Conservation (phyloP, 78 protist genomes). For the Protostelium mycophagum region DNA sequence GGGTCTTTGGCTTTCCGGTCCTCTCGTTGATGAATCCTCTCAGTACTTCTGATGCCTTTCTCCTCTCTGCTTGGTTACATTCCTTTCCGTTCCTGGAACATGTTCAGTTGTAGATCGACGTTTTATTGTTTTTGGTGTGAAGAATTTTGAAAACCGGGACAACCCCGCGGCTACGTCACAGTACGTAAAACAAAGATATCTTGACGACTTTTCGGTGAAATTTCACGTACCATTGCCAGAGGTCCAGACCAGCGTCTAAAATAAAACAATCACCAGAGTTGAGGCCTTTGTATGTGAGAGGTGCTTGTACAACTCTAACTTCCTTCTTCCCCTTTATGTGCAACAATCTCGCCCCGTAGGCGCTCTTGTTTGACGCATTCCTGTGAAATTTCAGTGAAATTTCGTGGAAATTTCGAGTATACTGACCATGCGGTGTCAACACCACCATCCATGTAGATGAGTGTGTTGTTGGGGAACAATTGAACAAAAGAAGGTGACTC, state of each 20-base stretch:
- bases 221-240: slow-evolving; percentile 60
- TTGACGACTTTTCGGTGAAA: too few species aligned
- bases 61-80: slow-evolving; percentile 10
- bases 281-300: slow-evolving; percentile 10
- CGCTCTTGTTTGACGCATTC: slow-evolving; percentile 9
- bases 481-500: slow-evolving; percentile 38
- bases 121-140: too few species aligned
- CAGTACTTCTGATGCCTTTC: slow-evolving; percentile 25
- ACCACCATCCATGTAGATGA: slow-evolving; percentile 38
- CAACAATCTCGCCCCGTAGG: slow-evolving; percentile 15
- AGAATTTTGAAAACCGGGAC: too few species aligned
- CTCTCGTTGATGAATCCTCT: slow-evolving; percentile 19
- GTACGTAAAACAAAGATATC: too few species aligned
- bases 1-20: slow-evolving; percentile 15
- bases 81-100: slow-evolving; percentile 57
- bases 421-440: slow-evolving; percentile 34
- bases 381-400: too few species aligned
- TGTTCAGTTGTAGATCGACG: too few species aligned
- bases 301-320: slow-evolving; percentile 39
- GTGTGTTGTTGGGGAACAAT: slow-evolving; percentile 8
- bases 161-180: too few species aligned
- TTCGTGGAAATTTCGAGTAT: too few species aligned
- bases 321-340: slow-evolving; percentile 21
- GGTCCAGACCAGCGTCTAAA: slow-evolving; percentile 35
- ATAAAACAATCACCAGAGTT: slow-evolving; percentile 60